These are phyloP conservation scores for Albugo candida DNA, from an alignment of 352 stramenopile genomes.

Conservation along the genomic window DNA sequence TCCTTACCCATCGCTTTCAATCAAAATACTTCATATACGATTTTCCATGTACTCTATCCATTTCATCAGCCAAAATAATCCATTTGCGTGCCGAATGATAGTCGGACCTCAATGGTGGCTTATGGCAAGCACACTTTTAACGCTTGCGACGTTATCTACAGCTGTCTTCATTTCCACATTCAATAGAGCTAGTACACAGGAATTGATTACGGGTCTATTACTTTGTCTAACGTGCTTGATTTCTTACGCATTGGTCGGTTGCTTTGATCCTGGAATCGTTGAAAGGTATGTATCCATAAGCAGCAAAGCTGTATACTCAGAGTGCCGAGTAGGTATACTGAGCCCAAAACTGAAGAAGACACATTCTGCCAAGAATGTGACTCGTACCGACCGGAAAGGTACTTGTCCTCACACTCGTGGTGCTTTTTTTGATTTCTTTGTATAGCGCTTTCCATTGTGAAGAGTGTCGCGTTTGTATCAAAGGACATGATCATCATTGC, in stretches of 20 bases:
- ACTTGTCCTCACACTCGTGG: conserved; percentile 1
- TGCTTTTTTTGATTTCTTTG: conserved; percentile 2
- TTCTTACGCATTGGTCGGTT: conserved; percentile 56
- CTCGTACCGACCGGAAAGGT: conserved; percentile 54
- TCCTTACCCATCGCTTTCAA: too few species aligned
- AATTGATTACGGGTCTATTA: conserved; percentile 28
- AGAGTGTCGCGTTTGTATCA: conserved; percentile 75
- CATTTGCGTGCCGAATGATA: conserved; percentile 4
- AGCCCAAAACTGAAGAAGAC: conserved; percentile 20
- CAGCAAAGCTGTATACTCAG: background rate
- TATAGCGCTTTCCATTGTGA: conserved; percentile 61
- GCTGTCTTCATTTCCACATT: conserved; percentile 31
- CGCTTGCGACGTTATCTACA: conserved; percentile 21
- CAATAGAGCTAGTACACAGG: conserved; percentile 17
- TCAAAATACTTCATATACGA: too few species aligned
- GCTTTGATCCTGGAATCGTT: conserved; percentile 53
- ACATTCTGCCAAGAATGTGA: conserved; percentile 66
- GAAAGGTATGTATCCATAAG: conserved; percentile 11
- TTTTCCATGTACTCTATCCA: too few species aligned
- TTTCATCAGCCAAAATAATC: too few species aligned
- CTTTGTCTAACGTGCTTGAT: conserved; percentile 30
- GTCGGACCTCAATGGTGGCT: conserved; percentile 65
- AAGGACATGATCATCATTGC: conserved; percentile 44
- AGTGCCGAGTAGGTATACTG: background rate
- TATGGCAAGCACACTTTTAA: conserved; percentile 36